phyloP scores from a whole-genome alignment of 2,329 filamentous ascomycete genomes.

The Xylariaceae sp. region DNA sequence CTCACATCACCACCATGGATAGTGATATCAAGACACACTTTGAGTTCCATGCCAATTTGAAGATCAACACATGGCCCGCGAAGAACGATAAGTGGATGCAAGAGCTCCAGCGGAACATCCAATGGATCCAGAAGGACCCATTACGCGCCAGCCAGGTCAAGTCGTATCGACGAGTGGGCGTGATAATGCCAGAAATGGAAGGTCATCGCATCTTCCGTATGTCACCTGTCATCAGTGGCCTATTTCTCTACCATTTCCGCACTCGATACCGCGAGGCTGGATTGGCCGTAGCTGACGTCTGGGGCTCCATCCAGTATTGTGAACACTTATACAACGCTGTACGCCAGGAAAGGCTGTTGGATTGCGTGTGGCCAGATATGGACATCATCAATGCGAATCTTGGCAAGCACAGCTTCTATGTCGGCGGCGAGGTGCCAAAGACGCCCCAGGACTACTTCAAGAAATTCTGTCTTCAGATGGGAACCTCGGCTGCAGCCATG shows the following conservation, averaged over 20 bases:
- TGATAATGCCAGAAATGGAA: conserved; percentile 6
- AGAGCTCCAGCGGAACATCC: conserved; percentile 20
- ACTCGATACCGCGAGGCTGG: conserved; percentile 30
- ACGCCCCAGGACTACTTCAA: conserved; percentile 32
- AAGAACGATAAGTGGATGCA: conserved; percentile 25
- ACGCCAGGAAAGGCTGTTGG: conserved; percentile 26
- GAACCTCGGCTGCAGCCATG: conserved; percentile 31
- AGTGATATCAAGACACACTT: conserved; percentile 28
- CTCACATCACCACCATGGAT: conserved; percentile 17
- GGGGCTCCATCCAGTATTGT: conserved; percentile 35
- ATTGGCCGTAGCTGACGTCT: conserved; percentile 33
- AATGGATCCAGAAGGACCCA: conserved; percentile 24
- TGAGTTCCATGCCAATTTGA: conserved; percentile 30
- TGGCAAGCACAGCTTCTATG: conserved; percentile 32
- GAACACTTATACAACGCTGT: conserved; percentile 41
- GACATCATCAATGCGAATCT: conserved; percentile 31
- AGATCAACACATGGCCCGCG: conserved; percentile 29
- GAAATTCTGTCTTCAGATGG: conserved; percentile 36
- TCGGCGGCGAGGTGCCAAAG: conserved; percentile 31
- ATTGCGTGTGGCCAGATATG: conserved; percentile 37
- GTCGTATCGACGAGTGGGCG: not conserved
- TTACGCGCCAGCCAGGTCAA: conserved; percentile 17
- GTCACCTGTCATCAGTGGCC: conserved; percentile 36
- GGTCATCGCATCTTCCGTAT: conserved; percentile 30
- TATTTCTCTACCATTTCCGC: conserved; percentile 35